These are phyloP conservation scores for Trichoderma asperelloides DNA, from an alignment of 495 filamentous ascomycete genomes.

Conservation along the genomic window DNA sequence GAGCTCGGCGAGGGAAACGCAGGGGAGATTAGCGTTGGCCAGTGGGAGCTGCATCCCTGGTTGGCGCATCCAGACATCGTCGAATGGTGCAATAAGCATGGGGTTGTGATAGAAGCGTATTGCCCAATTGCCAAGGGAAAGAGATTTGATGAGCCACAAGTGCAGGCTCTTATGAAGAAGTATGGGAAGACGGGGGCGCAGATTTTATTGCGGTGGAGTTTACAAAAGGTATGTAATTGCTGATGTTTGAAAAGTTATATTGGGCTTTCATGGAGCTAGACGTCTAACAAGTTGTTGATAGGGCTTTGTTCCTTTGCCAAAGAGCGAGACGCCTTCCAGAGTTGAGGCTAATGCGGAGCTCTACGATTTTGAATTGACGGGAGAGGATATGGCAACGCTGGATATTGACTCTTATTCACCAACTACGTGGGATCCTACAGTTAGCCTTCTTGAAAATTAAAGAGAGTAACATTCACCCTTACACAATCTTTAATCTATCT, in stretches of 20 bases:
- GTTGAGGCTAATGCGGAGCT: slow-evolving; percentile 57
- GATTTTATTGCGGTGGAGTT: slow-evolving; percentile 42
- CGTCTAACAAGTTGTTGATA: slow-evolving; percentile 24
- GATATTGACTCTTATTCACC: slow-evolving; percentile 22
- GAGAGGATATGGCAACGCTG: slow-evolving; percentile 54
- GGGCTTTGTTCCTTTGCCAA: slow-evolving; percentile 64
- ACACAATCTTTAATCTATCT: background rate
- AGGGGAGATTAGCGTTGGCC: slow-evolving; percentile 42
- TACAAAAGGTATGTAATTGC: slow-evolving; percentile 8
- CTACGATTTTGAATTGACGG: slow-evolving; percentile 55
- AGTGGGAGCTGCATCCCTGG: slow-evolving; percentile 65
- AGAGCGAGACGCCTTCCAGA: slow-evolving; percentile 54
- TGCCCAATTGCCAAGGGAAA: slow-evolving; percentile 51
- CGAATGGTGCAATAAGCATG: slow-evolving; percentile 42
- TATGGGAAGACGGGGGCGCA: slow-evolving; percentile 53
- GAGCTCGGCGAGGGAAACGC: background rate
- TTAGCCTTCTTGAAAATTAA: background rate
- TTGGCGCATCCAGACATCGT: slow-evolving; percentile 51
- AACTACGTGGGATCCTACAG: background rate
- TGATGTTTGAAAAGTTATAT: slow-evolving; percentile 13
- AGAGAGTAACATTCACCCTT: background rate
- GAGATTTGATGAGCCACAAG: slow-evolving; percentile 44
- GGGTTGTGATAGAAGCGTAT: slow-evolving; percentile 55
- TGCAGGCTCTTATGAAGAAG: slow-evolving; percentile 44
- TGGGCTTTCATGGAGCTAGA: too few species aligned